Percentiles rank a stretch among this genome's conserved stretches.
Conservation (phyloP, 768 basidiomycete genomes). For the Lyophyllum shimeji region DNA sequence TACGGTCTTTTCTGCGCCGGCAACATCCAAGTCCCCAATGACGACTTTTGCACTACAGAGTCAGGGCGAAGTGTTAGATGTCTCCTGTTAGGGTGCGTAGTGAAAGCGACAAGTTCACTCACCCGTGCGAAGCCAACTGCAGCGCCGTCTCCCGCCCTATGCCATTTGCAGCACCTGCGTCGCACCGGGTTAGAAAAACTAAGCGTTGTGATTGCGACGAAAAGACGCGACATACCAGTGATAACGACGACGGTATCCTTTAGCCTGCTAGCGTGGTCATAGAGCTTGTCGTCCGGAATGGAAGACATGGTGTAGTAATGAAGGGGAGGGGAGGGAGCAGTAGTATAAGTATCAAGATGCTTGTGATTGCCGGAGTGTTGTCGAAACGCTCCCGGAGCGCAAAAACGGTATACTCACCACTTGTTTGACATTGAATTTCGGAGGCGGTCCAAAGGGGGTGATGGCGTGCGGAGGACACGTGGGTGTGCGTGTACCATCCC, state of each 20-base stretch:
- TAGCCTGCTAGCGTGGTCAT: constrained; percentile 37
- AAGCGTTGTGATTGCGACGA: not conserved
- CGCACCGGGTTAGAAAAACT: not conserved
- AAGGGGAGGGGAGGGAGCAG: not conserved
- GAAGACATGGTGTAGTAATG: constrained; percentile 32
- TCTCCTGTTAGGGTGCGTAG: not conserved
- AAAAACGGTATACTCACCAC: too few relatives aligned
- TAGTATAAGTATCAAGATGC: too few relatives aligned
- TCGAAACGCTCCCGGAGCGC: too few relatives aligned
- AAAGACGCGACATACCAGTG: constrained; percentile 49
- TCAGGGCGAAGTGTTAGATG: not conserved
- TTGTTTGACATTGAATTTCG: too few relatives aligned
- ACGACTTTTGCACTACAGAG: constrained; percentile 47
- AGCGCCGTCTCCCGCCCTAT: constrained; percentile 53
- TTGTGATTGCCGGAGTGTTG: not conserved
- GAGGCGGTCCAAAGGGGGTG: too few relatives aligned
- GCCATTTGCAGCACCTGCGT: constrained; percentile 45
- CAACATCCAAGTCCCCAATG: constrained; percentile 50
- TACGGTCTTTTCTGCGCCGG: constrained; percentile 39
- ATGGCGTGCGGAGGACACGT: not conserved
- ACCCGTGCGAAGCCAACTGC: constrained; percentile 54
- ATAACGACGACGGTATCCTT: constrained; percentile 50
- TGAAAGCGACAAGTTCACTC: constrained; percentile 7
- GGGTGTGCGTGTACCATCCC: too few relatives aligned
- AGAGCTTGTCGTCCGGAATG: constrained; percentile 47